phyloP scores from a whole-genome alignment of 441 rosid species.

The Adansonia gregorii region DNA sequence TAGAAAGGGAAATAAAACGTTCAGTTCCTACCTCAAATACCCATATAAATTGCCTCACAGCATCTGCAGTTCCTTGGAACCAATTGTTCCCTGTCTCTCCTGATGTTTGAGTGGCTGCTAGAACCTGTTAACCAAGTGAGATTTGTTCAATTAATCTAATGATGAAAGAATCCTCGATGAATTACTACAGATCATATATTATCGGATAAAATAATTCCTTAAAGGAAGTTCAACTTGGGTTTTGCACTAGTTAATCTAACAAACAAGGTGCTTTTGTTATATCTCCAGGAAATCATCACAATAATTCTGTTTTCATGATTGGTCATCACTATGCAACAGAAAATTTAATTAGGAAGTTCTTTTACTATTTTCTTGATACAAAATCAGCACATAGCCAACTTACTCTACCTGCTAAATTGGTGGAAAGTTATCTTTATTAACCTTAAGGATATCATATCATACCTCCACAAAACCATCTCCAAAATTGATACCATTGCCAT shows the following conservation, averaged over 20 bases:
- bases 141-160: slow-evolving; percentile 1
- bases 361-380: background rate
- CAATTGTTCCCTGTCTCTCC: slow-evolving; percentile 87
- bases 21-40: slow-evolving; percentile 75
- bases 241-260: background rate
- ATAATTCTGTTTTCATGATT: background rate
- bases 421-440: background rate
- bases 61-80: slow-evolving; percentile 99
- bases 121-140: slow-evolving; percentile 53
- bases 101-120: slow-evolving; percentile 96
- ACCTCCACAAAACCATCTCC: slow-evolving; percentile 99
- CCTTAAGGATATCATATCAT: slow-evolving; percentile 33
- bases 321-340: background rate
- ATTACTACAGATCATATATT: background rate
- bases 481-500: slow-evolving; percentile 82
- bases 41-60: slow-evolving; percentile 94
- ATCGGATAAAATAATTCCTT: background rate
- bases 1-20: background rate
- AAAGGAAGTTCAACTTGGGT: background rate
- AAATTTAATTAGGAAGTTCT: background rate
- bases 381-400: background rate
- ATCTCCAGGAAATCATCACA: background rate
- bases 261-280: background rate
- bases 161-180: slow-evolving; percentile 7
- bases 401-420: background rate